These are phyloP conservation scores for Xylaria sp. DNA, from an alignment of 495 filamentous ascomycete genomes.

Conservation along the genomic window DNA sequence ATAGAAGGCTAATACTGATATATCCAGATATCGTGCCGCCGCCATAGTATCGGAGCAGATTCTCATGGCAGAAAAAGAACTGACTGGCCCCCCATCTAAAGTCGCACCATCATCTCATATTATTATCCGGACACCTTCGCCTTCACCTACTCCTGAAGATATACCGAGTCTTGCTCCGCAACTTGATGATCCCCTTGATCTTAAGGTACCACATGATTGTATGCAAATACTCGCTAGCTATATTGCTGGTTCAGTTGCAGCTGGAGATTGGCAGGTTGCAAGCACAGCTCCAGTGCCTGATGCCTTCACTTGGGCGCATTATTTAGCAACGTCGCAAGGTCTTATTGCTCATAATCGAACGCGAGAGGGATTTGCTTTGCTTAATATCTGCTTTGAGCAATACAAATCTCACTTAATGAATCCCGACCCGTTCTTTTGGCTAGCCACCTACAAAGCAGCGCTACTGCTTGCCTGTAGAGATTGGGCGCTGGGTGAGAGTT, in stretches of 20 bases:
- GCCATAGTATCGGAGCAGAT: constrained; percentile 38
- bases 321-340: constrained; percentile 38
- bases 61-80: constrained; percentile 35
- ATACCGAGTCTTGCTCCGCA: constrained; percentile 38
- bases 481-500: constrained; percentile 27
- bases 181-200: constrained; percentile 37
- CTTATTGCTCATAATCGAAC: constrained; percentile 33
- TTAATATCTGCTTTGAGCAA: constrained; percentile 21
- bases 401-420: constrained; percentile 22
- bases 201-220: constrained; percentile 41
- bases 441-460: constrained; percentile 32
- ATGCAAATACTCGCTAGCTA: constrained; percentile 43
- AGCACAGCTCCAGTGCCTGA: constrained; percentile 33
- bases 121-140: constrained; percentile 45
- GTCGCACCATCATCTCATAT: constrained; percentile 31
- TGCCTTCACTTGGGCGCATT: constrained; percentile 41
- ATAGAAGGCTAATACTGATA: constrained; percentile 13
- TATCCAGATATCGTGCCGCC: constrained; percentile 36
- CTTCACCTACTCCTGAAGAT: constrained; percentile 37
- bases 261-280: constrained; percentile 38
- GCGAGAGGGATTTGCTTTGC: constrained; percentile 18
- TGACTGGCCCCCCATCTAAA: not conserved
- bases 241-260: constrained; percentile 41
- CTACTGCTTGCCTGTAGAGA: constrained; percentile 34
- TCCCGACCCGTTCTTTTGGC: constrained; percentile 29